phyloP scores from a whole-genome alignment of 169 alveolate genomes.

The Prorocentrum cordatum region DNA sequence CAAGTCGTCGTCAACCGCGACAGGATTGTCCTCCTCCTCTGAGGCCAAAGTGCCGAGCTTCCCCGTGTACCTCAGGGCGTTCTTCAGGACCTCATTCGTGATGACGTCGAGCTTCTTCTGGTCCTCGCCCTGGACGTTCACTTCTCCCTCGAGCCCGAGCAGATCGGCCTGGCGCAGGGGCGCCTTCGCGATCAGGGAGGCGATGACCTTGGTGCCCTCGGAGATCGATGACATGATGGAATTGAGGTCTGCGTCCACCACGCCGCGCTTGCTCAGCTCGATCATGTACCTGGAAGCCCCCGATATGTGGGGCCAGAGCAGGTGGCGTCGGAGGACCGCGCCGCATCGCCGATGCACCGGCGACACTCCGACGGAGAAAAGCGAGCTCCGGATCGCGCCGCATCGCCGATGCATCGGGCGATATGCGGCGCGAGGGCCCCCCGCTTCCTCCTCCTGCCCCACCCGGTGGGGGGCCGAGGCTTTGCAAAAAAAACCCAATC shows the following conservation, averaged over 20 bases:
- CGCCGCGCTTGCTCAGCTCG: neutral
- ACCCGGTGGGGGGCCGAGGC: no score
- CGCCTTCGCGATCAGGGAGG: conserved; percentile 43
- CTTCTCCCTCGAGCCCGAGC: conserved; percentile 68
- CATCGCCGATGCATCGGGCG: no score
- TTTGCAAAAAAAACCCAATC: no score
- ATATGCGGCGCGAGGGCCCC: no score
- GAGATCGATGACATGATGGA: neutral
- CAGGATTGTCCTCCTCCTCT: conserved; percentile 72
- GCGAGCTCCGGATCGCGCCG: no score
- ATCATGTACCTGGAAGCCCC: conserved; percentile 70
- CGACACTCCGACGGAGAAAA: no score
- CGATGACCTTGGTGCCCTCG: conserved; percentile 45
- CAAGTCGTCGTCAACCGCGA: conserved; percentile 1
- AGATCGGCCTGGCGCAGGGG: conserved; percentile 64
- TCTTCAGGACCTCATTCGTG: conserved; percentile 74
- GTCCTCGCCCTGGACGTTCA: conserved; percentile 75
- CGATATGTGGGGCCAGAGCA: no score
- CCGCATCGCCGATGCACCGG: no score
- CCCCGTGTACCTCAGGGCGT: conserved; percentile 70
- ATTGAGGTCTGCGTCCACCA: conserved; percentile 4
- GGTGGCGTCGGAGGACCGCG: no score
- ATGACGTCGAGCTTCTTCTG: conserved; percentile 75
- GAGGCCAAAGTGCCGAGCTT: conserved; percentile 73
- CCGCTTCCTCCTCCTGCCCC: no score